Evolutionary conservation across 1,284 basidiomycete species (phyloP), one percentile per base, ranked within the genome.

Genomic region (Cronartium quercuum): DNA sequence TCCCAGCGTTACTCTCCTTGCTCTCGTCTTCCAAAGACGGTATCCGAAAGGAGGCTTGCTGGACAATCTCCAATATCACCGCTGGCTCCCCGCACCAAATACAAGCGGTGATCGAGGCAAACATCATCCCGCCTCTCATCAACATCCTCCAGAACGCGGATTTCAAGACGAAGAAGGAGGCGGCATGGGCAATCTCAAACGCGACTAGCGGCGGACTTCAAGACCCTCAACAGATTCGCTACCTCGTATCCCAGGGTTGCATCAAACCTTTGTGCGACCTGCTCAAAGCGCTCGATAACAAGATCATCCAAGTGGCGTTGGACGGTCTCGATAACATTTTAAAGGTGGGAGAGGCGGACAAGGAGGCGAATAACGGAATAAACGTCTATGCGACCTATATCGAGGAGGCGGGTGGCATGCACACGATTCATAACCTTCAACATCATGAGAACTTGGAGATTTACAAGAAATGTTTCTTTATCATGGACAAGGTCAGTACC

Each of bases 391-490:
- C 96, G 15, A 84, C 91, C 71, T 97, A 86, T 80, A 92, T 98
- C 65, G 96, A 99, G 83, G 96, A 98, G 83, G 94, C 94, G 44
- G 95, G 96, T 78, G 96, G 96, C 68, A 98, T 99, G 94, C 88
- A 77, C 62, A 76, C 76, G 2, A 77, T 77, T 37, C 77, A 77
- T 73, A 95, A 97, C 83, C 88, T 98, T 77, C 96, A 99, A 84
- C 94, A 96, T 84, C 96, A 98, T 84, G 95, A 98, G 85, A 99
- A 98, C 84, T 84, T 98, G 83, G 95, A 98, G 81, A 98, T 98
- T 81, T 87, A 98, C 86, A 98, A 97, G 87, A 98, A 98, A 86
- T 95, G 94, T 77, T 98, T 96, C 88, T 95, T 94, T 84, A 97
- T 98, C 82, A 96, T 96, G 93, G 93, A 95, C 84, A 94, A 71